Conservation (phyloP, 768 basidiomycete genomes). For the Dendrothele bispora region DNA sequence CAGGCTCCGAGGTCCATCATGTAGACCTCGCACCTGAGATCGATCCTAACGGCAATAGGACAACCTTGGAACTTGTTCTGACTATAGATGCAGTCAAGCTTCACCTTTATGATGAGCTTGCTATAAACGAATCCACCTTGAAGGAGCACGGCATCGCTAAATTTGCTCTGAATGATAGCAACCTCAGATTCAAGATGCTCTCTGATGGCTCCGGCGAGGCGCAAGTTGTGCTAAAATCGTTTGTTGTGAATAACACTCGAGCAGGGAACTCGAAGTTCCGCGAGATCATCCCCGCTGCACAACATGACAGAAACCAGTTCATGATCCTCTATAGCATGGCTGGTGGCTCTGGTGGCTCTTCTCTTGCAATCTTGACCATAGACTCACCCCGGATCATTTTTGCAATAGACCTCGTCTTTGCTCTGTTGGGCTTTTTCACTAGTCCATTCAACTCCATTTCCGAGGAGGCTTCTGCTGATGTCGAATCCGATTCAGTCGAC, state of each 20-base stretch:
- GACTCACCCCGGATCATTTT: conserved; percentile 94
- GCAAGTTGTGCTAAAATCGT: conserved; percentile 85
- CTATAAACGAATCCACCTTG: conserved; percentile 54
- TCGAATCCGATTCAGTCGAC: conserved; percentile 12
- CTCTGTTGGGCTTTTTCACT: conserved; percentile 82
- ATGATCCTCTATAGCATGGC: conserved; percentile 88
- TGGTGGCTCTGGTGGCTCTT: conserved; percentile 51
- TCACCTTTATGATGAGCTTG: conserved; percentile 79
- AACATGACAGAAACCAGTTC: conserved; percentile 87
- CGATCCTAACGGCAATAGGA: conserved; percentile 23
- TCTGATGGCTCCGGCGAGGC: conserved; percentile 85
- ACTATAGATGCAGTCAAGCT: conserved; percentile 71
- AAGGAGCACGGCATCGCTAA: conserved; percentile 81
- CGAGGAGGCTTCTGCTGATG: conserved; percentile 10
- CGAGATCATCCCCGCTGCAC: conserved; percentile 92
- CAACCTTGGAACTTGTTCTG: conserved; percentile 69
- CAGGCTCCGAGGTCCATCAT: conserved; percentile 4
- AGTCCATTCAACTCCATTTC: conserved; percentile 42
- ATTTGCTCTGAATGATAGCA: conserved; percentile 81
- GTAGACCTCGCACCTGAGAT: conserved; percentile 65
- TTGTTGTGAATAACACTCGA: conserved; percentile 88
- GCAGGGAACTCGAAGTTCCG: conserved; percentile 83
- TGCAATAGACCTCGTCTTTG: conserved; percentile 87
- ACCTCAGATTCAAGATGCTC: conserved; percentile 76
- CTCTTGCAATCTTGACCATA: conserved; percentile 81